A percentile compares a stretch with the other conserved stretches of the same genome.
phyloP scores from a whole-genome alignment of 306 rosid species.

The Benincasa hispida region DNA sequence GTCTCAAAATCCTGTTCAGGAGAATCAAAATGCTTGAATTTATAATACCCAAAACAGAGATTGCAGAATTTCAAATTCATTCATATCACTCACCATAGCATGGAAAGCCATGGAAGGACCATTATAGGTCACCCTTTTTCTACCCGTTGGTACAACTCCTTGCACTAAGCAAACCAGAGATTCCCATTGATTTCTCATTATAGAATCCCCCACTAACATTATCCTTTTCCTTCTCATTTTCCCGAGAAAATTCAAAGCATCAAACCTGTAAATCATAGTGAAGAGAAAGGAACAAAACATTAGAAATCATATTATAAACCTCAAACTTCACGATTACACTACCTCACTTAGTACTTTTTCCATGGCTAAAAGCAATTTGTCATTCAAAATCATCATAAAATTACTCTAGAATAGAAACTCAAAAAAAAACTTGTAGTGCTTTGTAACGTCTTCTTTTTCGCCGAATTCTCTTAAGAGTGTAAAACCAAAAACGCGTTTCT shows the following conservation, averaged over 20 bases:
- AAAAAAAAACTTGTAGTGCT: not conserved
- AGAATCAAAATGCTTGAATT: not conserved
- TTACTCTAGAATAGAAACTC: not conserved
- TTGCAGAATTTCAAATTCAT: not conserved
- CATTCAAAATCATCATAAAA: not conserved
- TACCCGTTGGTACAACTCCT: conserved; percentile 71
- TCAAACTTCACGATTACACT: not conserved
- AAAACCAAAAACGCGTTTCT: not conserved
- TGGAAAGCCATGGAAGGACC: conserved; percentile 92
- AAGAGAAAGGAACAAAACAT: not conserved
- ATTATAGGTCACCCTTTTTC: conserved; percentile 53
- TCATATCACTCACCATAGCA: conserved; percentile 49
- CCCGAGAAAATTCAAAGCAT: conserved; percentile 74
- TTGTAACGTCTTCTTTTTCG: not conserved
- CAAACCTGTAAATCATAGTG: conserved; percentile 40
- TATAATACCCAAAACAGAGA: not conserved
- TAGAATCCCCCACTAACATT: conserved; percentile 95
- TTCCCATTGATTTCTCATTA: conserved; percentile 97
- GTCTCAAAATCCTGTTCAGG: conserved; percentile 65
- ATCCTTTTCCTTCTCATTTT: conserved; percentile 80
- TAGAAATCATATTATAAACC: not conserved
- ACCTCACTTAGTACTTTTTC: not conserved
- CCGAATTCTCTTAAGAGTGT: not conserved
- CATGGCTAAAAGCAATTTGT: not conserved
- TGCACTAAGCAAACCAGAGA: conserved; percentile 87